Evolutionary conservation across 352 stramenopile genomes (phyloP).

Genomic region (Pythium scleroteichum): DNA sequence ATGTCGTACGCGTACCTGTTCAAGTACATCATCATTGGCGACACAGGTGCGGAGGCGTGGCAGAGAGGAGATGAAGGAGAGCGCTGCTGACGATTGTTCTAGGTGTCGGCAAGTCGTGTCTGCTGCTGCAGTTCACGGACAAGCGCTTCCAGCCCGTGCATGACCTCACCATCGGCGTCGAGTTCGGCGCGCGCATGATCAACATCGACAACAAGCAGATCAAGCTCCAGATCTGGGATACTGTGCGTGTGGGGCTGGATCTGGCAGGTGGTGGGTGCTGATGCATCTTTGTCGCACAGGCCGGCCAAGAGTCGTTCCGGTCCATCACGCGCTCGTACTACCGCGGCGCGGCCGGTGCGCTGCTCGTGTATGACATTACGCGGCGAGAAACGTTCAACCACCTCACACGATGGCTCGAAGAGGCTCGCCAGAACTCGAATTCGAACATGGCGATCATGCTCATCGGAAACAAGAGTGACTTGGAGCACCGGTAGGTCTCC

Average conservation of each 20-base stretch:
- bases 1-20: conserved; percentile 97
- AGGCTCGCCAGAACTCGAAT: conserved; percentile 98
- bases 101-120: conserved; percentile 99
- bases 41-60: conserved; percentile 84
- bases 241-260: conserved; percentile 47
- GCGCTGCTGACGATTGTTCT: not conserved
- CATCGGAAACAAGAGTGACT: conserved; percentile 98
- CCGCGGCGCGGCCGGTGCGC: conserved; percentile 94
- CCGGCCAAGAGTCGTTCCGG: conserved; percentile 99
- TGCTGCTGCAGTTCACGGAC: conserved; percentile 99
- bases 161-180: conserved; percentile 99
- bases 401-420: conserved; percentile 97
- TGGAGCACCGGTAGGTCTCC: conserved; percentile 84
- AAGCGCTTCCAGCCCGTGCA: conserved; percentile 99
- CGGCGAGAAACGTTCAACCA: conserved; percentile 99
- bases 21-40: conserved; percentile 99
- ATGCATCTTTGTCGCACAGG: conserved; percentile 55
- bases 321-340: conserved; percentile 99
- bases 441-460: conserved; percentile 99
- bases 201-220: conserved; percentile 98
- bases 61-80: too few relatives aligned
- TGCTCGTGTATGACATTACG: conserved; percentile 99
- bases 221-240: conserved; percentile 99
- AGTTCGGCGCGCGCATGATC: conserved; percentile 99
- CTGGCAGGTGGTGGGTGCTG: not conserved